Evolutionary conservation across 257 asterid genomes (phyloP).

Genomic region (Scutellaria barbata): DNA sequence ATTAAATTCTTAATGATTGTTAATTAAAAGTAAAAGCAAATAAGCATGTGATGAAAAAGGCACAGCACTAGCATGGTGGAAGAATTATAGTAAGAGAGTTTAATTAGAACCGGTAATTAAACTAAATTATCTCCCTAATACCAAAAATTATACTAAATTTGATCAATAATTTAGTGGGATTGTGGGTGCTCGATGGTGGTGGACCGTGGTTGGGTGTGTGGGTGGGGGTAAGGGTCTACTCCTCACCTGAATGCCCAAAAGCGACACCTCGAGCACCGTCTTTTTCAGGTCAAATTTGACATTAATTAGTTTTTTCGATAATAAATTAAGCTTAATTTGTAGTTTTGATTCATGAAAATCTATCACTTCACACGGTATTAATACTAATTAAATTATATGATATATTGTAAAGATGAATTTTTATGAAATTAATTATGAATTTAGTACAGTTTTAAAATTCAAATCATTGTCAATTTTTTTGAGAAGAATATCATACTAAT

Average conservation of each 20-base stretch:
- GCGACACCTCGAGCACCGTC: constrained; percentile 36
- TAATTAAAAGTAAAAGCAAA: constrained; percentile 29
- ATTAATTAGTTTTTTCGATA: not conserved
- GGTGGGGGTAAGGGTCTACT: not conserved
- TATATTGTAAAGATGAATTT: too few relatives aligned
- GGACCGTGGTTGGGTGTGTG: constrained; percentile 10
- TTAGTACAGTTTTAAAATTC: too few relatives aligned
- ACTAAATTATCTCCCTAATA: constrained; percentile 36
- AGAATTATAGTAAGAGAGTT: constrained; percentile 27
- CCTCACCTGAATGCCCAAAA: constrained; percentile 35
- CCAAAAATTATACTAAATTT: not conserved
- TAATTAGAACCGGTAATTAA: constrained; percentile 34
- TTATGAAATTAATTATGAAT: too few relatives aligned
- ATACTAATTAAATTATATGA: too few relatives aligned
- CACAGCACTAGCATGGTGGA: constrained; percentile 37
- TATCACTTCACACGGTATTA: too few relatives aligned
- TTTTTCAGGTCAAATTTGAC: not conserved
- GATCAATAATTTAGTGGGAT: constrained; percentile 16
- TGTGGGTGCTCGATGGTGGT: constrained; percentile 22
- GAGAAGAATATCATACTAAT: too few relatives aligned
- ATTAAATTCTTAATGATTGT: constrained; percentile 9
- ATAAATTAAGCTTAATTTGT: not conserved
- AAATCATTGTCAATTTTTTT: too few relatives aligned
- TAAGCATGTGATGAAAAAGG: constrained; percentile 42
- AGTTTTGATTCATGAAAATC: too few relatives aligned